Evolutionary conservation across 129 eudicot species (phyloP), one percentile per base, ranked within the genome.

Genomic region (Helichrysum umbraculigerum): DNA sequence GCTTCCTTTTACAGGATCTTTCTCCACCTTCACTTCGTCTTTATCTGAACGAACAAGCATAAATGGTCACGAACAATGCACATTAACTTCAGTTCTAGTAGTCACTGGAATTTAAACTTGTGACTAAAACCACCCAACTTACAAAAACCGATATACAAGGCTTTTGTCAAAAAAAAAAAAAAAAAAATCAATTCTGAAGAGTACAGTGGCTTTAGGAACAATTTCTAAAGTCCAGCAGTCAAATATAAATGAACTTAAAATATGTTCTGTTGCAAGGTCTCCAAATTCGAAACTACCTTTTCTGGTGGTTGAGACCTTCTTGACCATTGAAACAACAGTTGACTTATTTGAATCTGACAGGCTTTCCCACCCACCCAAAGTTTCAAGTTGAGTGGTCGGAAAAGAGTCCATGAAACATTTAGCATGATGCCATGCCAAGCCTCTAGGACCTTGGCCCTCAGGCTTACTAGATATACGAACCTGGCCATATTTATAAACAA

Each of bases 371-470:
- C 97, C 97, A 17, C 83, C 64, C 78, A 94, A 50, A 25, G 79
- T 94, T 75, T 94, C 88, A 22, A 86, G 74, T 79, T 82, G 71
- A 32, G 82, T 83, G 58, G 78, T 75, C 37, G 91, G 86, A 81
- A 85, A 83, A 15, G 70, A 64, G 25, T 84, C 88, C 77, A 84
- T 37, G 89, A 87, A 86, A 80, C 98, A 94, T 14, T 70, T 89
- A 35, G 96, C 97, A 84, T 94, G 98, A 79, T 91, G 81, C 98
- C 98, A 94, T 50, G 92, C 72, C 82, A 91, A 81, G 56, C 92
- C 70, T 85, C 71, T 87, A 63, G 96, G 72, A 76, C 96, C 89
- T 91, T 87, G 91, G 86, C 93, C 96, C 69, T 84, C 92, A 1
- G 92, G 87, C 81, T 93, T 93, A 69, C 88, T 70, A 51, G 97